A percentile compares a stretch with the other conserved stretches of the same genome.
phyloP scores from a whole-genome alignment of 2,329 filamentous ascomycete genomes.

The Ilyonectria destructans region DNA sequence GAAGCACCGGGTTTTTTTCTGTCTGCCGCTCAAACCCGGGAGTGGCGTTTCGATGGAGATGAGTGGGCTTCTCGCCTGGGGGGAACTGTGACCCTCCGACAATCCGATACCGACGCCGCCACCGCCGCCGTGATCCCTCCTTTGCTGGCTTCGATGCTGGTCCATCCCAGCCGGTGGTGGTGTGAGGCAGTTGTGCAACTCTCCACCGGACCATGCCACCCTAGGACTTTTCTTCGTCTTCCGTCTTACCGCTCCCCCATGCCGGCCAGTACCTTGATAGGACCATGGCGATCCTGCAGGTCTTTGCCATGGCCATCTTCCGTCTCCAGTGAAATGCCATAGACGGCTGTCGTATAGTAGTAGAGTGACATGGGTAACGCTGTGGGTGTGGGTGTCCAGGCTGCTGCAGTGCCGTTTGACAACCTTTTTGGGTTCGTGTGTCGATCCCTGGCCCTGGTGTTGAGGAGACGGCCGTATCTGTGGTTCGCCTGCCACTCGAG shows the following conservation, averaged over 20 bases:
- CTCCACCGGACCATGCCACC: conserved; percentile 26
- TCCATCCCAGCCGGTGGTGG: conserved; percentile 20
- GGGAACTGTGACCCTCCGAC: conserved; percentile 25
- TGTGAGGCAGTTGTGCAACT: conserved; percentile 31
- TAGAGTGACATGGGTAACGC: not conserved
- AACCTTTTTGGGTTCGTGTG: not conserved
- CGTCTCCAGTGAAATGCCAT: not conserved
- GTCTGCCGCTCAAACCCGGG: conserved; percentile 21
- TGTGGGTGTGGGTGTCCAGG: not conserved
- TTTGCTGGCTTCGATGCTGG: conserved; percentile 8
- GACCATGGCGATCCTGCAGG: conserved; percentile 1
- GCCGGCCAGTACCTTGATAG: not conserved
- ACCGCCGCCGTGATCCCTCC: conserved; percentile 8
- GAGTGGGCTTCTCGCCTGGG: not conserved
- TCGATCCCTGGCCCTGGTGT: not conserved
- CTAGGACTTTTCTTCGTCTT: conserved; percentile 18
- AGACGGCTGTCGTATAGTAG: not conserved
- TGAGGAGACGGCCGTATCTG: not conserved
- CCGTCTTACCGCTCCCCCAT: conserved; percentile 24
- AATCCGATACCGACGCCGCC: conserved; percentile 20
- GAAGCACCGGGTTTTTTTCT: not conserved
- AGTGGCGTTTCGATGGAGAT: conserved; percentile 21
- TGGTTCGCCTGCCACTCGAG: not conserved
- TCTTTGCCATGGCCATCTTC: not conserved
- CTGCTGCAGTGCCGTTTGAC: not conserved